A percentile compares a stretch with the other conserved stretches of the same genome.
Evolutionary conservation across 129 eudicot genomes (phyloP).

Genomic region (Flaveria ramosissima): DNA sequence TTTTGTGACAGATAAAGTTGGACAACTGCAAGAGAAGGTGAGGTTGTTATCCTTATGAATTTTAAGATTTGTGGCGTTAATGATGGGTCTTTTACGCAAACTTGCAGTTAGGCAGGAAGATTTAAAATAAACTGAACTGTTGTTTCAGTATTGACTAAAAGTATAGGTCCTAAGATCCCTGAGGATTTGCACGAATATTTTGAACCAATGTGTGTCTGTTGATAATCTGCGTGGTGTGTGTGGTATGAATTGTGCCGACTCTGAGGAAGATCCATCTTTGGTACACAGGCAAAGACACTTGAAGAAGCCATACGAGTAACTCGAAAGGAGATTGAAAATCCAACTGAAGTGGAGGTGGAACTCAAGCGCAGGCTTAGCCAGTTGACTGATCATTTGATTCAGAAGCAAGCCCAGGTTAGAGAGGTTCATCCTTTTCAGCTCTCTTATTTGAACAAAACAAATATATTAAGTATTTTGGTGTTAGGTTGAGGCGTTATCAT

Average conservation of each 20-base stretch:
- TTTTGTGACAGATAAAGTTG: conserved; percentile 72
- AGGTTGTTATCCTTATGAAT: conserved; percentile 7
- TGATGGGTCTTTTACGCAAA: neutral
- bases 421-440: neutral
- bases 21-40: conserved; percentile 71
- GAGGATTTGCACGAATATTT: no score
- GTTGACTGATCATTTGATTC: conserved; percentile 90
- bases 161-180: no score
- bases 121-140: neutral
- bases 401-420: conserved; percentile 90
- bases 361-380: conserved; percentile 90
- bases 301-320: conserved; percentile 59
- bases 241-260: conserved; percentile 17
- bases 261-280: conserved; percentile 9
- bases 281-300: conserved; percentile 58
- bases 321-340: conserved; percentile 63
- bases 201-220: neutral
- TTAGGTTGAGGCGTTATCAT: conserved; percentile 79
- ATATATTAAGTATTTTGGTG: neutral
- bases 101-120: conserved; percentile 3
- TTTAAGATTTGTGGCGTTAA: conserved; percentile 12
- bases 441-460: neutral
- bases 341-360: conserved; percentile 81
- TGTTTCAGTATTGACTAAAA: neutral
- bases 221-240: neutral